These are phyloP conservation scores for Quillaja saponaria DNA, from an alignment of 306 rosid species.

Conservation along the genomic window DNA sequence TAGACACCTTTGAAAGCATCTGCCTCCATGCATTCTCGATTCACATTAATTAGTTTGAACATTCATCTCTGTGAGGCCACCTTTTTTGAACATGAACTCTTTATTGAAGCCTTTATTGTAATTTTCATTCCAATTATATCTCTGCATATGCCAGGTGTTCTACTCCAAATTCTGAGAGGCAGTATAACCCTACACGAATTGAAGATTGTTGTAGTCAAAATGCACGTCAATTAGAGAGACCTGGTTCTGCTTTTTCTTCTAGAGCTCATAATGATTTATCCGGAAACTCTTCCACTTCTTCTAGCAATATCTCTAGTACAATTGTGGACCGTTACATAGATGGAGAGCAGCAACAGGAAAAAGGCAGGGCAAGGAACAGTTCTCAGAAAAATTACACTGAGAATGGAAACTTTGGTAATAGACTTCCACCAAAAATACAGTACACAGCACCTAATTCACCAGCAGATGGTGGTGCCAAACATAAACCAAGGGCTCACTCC, in stretches of 20 bases:
- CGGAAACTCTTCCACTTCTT: constrained; percentile 71
- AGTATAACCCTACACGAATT: constrained; percentile 38
- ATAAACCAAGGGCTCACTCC: constrained; percentile 65
- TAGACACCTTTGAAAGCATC: no score
- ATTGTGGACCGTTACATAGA: constrained; percentile 83
- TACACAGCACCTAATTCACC: constrained; percentile 69
- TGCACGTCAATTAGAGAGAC: constrained; percentile 44
- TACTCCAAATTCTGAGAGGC: constrained; percentile 54
- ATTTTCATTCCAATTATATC: not conserved
- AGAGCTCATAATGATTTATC: constrained; percentile 62
- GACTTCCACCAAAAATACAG: constrained; percentile 80
- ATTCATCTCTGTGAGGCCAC: no score
- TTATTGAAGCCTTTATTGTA: constrained; percentile 23
- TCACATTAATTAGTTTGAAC: no score
- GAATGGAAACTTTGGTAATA: constrained; percentile 47
- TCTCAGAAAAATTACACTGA: constrained; percentile 46
- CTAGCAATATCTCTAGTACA: constrained; percentile 67
- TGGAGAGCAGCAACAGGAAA: constrained; percentile 80
- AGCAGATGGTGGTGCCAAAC: constrained; percentile 43
- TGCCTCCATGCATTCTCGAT: no score
- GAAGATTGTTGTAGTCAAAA: constrained; percentile 44
- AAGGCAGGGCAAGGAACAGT: constrained; percentile 40
- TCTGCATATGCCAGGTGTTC: constrained; percentile 45
- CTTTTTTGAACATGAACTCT: constrained; percentile 26
- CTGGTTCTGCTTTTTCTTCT: constrained; percentile 57